These are phyloP conservation scores for Ailanthus altissimus DNA, from an alignment of 345 rosid species.

Conservation along the genomic window DNA sequence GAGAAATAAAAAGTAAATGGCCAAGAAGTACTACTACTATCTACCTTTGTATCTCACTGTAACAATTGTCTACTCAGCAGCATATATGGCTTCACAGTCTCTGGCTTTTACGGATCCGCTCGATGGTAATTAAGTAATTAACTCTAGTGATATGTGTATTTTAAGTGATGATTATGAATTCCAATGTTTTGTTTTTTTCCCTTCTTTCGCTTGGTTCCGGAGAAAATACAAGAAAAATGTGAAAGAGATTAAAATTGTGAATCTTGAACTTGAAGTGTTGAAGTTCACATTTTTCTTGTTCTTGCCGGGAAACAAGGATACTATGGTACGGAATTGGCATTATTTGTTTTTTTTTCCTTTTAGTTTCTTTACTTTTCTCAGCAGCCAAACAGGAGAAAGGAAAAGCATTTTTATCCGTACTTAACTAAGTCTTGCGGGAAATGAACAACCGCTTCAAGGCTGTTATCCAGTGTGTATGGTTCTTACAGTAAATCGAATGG, in stretches of 20 bases:
- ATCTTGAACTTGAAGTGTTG: neutral
- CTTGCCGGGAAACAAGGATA: neutral
- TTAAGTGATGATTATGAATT: constrained; percentile 15
- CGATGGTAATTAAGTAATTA: constrained; percentile 74
- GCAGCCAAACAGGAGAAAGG: constrained; percentile 21
- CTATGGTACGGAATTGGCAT: neutral
- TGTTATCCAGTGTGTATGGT: too few relatives aligned
- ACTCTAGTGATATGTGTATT: neutral
- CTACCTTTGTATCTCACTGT: constrained; percentile 21
- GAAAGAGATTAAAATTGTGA: neutral
- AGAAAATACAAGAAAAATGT: constrained; percentile 20
- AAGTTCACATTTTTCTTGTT: neutral
- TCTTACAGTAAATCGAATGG: too few relatives aligned
- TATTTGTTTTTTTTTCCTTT: neutral
- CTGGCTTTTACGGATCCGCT: constrained; percentile 56
- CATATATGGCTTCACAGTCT: constrained; percentile 39
- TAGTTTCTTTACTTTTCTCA: constrained; percentile 14
- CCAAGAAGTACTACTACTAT: constrained; percentile 19
- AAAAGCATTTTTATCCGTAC: neutral
- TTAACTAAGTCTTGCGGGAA: neutral
- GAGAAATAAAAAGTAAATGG: constrained; percentile 48
- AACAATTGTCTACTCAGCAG: constrained; percentile 36
- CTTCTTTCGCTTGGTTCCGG: constrained; percentile 25
- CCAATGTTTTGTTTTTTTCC: neutral
- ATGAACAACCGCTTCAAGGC: too few relatives aligned